Evolutionary conservation across 2,329 filamentous ascomycete species (phyloP), one percentile per base, ranked within the genome.

Genomic region (Botrytis medusae): DNA sequence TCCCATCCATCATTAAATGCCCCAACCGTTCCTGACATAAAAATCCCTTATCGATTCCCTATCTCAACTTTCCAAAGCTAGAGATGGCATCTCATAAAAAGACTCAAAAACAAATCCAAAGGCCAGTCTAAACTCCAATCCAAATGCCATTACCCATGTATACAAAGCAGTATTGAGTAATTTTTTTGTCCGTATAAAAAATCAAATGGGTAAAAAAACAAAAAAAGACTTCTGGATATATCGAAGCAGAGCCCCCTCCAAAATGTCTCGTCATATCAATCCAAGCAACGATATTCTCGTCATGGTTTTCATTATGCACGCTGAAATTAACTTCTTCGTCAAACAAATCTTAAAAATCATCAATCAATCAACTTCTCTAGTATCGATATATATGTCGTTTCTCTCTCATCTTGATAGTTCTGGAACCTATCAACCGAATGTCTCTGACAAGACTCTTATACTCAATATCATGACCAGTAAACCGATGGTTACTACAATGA

Each of bases 391-490:
- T 70, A 70, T 61, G 44, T 69, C 42, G 16, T 72, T 67, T 69
- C 46, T 65, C 44, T 42, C 57, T 37, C 22, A 25, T 12, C 10
- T 25, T 29, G 25, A 42, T 32, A 32, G n/a, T 72, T 48, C 29
- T 48, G 16, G 6, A 42, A 10, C 61, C 57, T 64, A n/a, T 79
- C 74, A 80, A 57, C 76, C 76, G 70, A 81, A 81, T 48, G 79
- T 83, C 79, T 92, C 87, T 78, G 90, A 87, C 77, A 98, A 84
- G 73, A 97, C 87, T 78, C 91, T 89, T 81, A 98, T 96, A 84
- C 94, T 98, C 82, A 98, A 85, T 79, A 98, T 97, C 94, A 98
- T 98, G 80, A 98, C 92, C 75, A 99, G 85, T 83, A 98, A 83
- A 72, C 95, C 96, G 80, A 98, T 96, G 67, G 95, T 98, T 71